Evolutionary conservation across 352 stramenopile genomes (phyloP).

Genomic region (Elongisporangium anandrum): DNA sequence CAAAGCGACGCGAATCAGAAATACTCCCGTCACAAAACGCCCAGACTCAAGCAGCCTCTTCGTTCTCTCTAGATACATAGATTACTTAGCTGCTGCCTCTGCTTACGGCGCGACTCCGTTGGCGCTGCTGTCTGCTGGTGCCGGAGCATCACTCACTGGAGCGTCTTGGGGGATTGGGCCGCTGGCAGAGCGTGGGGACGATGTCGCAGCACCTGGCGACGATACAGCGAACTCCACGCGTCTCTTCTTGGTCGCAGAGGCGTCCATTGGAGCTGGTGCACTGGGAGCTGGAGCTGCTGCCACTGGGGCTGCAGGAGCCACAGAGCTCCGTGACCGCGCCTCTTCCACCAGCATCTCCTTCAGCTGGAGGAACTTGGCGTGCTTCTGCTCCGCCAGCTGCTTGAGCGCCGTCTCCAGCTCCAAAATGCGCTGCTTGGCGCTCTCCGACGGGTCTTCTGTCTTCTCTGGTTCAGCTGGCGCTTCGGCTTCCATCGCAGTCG

Average conservation of each 20-base stretch:
- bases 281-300: not conserved
- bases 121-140: not conserved
- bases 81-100: not conserved
- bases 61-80: not conserved
- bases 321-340: constrained; percentile 41
- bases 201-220: not conserved
- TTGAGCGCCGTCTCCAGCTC: constrained; percentile 44
- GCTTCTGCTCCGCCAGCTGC: constrained; percentile 58
- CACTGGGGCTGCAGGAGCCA: not conserved
- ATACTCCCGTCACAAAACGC: not conserved
- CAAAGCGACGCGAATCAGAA: not conserved
- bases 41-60: not conserved
- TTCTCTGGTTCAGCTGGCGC: not conserved
- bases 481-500: constrained; percentile 4
- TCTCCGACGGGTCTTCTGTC: not conserved
- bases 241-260: constrained; percentile 20
- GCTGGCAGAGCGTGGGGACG: not conserved
- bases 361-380: constrained; percentile 65
- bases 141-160: not conserved
- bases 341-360: constrained; percentile 72
- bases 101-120: not conserved
- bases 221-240: constrained; percentile 19
- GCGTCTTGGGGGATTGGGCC: not conserved
- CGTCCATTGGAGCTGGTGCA: not conserved
- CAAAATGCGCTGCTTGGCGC: constrained; percentile 8